Evolutionary conservation across 768 basidiomycete species (phyloP).

Genomic region (Phanerodontia chrysosporium): DNA sequence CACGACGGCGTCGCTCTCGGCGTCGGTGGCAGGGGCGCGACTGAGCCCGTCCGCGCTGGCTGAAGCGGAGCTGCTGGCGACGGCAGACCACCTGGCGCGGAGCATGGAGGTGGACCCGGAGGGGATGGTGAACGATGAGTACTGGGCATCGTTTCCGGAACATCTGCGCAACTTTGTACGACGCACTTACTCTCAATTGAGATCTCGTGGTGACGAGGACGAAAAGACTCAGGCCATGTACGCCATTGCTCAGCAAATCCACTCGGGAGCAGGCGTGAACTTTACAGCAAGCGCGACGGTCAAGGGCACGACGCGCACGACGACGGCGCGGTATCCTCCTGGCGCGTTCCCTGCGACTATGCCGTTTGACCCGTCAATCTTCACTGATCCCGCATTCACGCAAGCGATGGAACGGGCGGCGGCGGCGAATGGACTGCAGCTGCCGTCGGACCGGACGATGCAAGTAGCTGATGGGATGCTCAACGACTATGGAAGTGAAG

Average conservation of each 20-base stretch:
- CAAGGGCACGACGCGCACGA: constrained; percentile 28
- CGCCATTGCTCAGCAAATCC: constrained; percentile 64
- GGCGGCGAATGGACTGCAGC: constrained; percentile 27
- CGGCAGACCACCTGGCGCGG: constrained; percentile 59
- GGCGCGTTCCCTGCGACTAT: constrained; percentile 36
- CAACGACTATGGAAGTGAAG: constrained; percentile 33
- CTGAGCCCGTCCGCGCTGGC: constrained; percentile 33
- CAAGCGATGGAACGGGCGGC: constrained; percentile 47
- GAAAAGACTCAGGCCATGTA: constrained; percentile 60
- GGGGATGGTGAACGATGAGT: constrained; percentile 50
- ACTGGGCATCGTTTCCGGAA: constrained; percentile 66
- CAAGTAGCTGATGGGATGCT: constrained; percentile 29
- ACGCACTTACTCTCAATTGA: constrained; percentile 28
- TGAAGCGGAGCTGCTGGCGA: constrained; percentile 56
- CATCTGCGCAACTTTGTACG: constrained; percentile 69
- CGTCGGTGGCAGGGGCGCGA: constrained; percentile 30
- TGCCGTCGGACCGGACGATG: constrained; percentile 10
- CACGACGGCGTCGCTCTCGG: constrained; percentile 40
- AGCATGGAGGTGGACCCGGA: constrained; percentile 40
- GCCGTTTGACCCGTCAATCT: constrained; percentile 50
- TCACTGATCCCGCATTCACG: constrained; percentile 50
- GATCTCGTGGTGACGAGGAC: constrained; percentile 30
- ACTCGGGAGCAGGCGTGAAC: constrained; percentile 30
- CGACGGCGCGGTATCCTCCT: constrained; percentile 36
- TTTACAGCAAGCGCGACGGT: constrained; percentile 24